Conservation (phyloP, 352 stramenopile genomes). For the Plasmopara viticola region DNA sequence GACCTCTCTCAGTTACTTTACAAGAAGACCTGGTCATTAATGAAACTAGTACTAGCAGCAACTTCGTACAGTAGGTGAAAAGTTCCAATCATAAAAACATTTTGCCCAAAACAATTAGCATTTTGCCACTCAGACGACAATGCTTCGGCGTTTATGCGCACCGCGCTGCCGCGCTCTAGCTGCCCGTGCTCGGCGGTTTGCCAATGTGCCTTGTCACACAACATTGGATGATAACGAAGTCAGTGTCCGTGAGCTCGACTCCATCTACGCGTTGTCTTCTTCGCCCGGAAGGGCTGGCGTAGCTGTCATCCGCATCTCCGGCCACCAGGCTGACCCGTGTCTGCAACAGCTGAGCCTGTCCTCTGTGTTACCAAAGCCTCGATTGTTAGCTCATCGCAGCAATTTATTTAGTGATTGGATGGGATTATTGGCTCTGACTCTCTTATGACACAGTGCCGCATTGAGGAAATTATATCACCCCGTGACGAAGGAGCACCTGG, state of each 20-base stretch:
- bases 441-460: slow-evolving; percentile 31
- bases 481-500: slow-evolving; percentile 65
- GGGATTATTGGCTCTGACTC: background rate
- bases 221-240: background rate
- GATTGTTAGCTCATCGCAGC: slow-evolving; percentile 29
- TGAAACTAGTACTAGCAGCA: slow-evolving; percentile 12
- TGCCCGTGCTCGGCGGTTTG: slow-evolving; percentile 13
- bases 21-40: slow-evolving; percentile 5
- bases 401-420: background rate
- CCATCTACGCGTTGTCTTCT: slow-evolving; percentile 89
- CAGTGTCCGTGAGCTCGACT: slow-evolving; percentile 51
- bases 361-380: slow-evolving; percentile 31
- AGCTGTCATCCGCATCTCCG: slow-evolving; percentile 86
- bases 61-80: background rate
- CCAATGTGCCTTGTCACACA: slow-evolving; percentile 1
- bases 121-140: slow-evolving; percentile 11
- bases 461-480: slow-evolving; percentile 79
- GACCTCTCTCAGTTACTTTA: background rate
- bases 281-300: slow-evolving; percentile 80
- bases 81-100: too few species aligned
- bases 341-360: slow-evolving; percentile 51
- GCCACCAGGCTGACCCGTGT: slow-evolving; percentile 55
- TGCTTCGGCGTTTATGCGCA: slow-evolving; percentile 12
- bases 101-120: background rate
- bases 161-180: background rate